Base-by-base conservation (phyloP, 2,329 filamentous ascomycete genomes). In the Epichloe sylvatica region DNA sequence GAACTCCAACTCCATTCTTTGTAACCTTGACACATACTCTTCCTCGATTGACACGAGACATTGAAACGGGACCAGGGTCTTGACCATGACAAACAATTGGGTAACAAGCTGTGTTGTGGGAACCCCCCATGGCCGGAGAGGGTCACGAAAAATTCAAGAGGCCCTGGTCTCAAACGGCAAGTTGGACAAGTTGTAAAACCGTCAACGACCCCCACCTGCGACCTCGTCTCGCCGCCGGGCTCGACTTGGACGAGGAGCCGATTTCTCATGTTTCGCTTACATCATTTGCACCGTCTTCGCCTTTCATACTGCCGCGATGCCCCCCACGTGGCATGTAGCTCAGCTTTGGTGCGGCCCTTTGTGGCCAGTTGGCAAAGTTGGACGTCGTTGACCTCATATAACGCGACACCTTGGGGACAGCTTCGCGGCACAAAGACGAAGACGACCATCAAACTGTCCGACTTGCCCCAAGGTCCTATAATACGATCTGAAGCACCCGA, bases 391-490 rank as follows among this genome's bases (percentile, higher is more conserved):
- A 35, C 44, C 19, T 25, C 49, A 25, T 11, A 9, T 37, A 6
- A 23, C 9, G 21, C 33, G 15, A 15, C 35, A 25, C 17, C 19
- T 23, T 35, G 4, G 11, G 23, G 47, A 35, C 60, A 63, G 41
- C 40, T 46, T 47, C 60, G 76, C 59, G 72, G 74, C 51, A 78
- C 76, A 61, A 79, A 76, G 64, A 78, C 74, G 5, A 74, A 62
- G 59, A 72, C 74, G 3, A 72, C 71, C 1, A 56, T 81, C 55
- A 75, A 67, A 52, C 66, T 81, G 4, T 70, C 74, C 9, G 77
- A 81, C 46, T 66, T 82, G 34, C 77, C 77, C 5, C 76, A 80
- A 57, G 77, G 76, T 21, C 57, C 68, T 30, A 63, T 74, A 38
- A 63, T 74, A 38, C 53, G 54, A 19, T 30, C 38, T 3, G 49